A percentile compares a stretch with the other conserved stretches of the same genome.
Conservation (phyloP, 495 filamentous ascomycete species). For the Sordaria brevicollis region DNA sequence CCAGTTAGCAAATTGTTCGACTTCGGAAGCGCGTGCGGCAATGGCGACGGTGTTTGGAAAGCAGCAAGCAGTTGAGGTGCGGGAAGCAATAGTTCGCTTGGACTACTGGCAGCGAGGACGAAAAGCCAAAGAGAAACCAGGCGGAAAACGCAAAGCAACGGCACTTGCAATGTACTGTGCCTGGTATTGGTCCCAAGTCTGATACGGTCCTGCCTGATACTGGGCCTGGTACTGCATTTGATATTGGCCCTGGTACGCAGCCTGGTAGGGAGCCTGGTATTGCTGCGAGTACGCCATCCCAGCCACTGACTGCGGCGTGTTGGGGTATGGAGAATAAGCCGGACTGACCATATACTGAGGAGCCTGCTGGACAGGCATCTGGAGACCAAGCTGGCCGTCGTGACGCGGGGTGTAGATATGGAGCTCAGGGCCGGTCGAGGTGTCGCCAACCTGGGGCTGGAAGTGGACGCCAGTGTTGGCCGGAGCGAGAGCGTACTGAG, state of each 20-base stretch:
- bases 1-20: not conserved
- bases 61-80: not conserved
- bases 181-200: not conserved
- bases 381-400: conserved; percentile 13
- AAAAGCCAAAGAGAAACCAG: not conserved
- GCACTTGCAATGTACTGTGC: not conserved
- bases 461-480: conserved; percentile 23
- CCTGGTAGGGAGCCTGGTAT: not conserved
- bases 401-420: conserved; percentile 36
- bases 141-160: not conserved
- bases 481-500: not conserved
- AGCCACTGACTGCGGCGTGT: not conserved
- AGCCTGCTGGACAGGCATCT: conserved; percentile 2
- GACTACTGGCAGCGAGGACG: not conserved
- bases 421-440: conserved; percentile 30
- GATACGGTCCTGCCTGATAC: not conserved
- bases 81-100: not conserved
- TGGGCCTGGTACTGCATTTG: not conserved
- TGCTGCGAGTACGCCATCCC: not conserved
- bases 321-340: not conserved
- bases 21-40: not conserved
- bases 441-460: conserved; percentile 38
- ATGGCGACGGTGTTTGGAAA: not conserved
- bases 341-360: not conserved
- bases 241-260: not conserved